phyloP scores from a whole-genome alignment of 306 rosid species.

The Mimosa pudica region DNA sequence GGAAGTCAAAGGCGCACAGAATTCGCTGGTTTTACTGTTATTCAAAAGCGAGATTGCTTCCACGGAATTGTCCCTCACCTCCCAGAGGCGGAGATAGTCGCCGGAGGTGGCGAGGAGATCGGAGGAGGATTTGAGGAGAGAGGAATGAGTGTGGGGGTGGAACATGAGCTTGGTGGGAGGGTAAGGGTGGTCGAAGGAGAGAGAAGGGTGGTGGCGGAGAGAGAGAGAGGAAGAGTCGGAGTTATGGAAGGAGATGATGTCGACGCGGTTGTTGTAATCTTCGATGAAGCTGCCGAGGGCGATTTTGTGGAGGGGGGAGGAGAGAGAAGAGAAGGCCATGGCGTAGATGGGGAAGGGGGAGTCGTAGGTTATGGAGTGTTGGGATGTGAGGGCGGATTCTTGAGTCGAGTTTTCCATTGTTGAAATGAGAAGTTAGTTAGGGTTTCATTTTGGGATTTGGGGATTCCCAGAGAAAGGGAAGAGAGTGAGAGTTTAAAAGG shows the following conservation, averaged over 20 bases:
- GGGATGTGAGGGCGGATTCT: conserved; percentile 66
- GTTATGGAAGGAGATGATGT: conserved; percentile 71
- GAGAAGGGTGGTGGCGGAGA: conserved; percentile 55
- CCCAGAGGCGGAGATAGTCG: conserved; percentile 98
- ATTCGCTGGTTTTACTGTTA: conserved; percentile 85
- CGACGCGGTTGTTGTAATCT: conserved; percentile 78
- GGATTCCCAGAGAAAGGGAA: not conserved
- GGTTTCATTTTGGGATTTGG: no score
- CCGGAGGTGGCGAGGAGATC: conserved; percentile 94
- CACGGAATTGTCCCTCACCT: conserved; percentile 60
- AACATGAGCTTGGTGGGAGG: conserved; percentile 98
- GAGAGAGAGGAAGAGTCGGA: conserved; percentile 60
- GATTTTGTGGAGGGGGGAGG: conserved; percentile 43
- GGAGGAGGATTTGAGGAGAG: conserved; percentile 46
- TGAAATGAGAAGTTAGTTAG: conserved; percentile 28
- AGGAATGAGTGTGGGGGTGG: conserved; percentile 58
- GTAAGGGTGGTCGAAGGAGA: conserved; percentile 94
- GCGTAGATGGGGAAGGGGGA: conserved; percentile 82
- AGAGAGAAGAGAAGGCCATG: conserved; percentile 60
- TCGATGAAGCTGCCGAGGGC: conserved; percentile 94
- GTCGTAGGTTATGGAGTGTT: conserved; percentile 64
- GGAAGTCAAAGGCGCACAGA: conserved; percentile 90
- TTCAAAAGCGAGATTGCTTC: conserved; percentile 75
- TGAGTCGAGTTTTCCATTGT: conserved; percentile 69
- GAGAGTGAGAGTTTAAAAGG: no score